Conservation (phyloP, 139 green algal species). For the Spirogloea muscicola region DNA sequence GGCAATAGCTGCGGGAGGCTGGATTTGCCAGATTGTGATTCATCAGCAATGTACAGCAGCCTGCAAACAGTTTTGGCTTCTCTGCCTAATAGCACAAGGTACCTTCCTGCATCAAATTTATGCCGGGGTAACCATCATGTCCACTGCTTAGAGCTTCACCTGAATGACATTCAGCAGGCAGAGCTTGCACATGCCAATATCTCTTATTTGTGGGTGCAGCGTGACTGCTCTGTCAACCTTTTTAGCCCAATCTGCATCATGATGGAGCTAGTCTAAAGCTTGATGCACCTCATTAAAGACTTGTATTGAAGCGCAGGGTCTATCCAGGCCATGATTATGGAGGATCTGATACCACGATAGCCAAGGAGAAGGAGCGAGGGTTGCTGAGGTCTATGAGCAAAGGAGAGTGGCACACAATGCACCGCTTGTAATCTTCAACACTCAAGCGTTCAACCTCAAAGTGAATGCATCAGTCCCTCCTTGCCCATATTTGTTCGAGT, state of each 20-base stretch:
- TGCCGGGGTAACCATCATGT: too few relatives aligned
- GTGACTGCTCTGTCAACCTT: too few relatives aligned
- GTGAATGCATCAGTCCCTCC: too few relatives aligned
- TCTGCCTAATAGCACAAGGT: neutral
- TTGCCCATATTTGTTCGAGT: too few relatives aligned
- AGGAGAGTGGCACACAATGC: neutral
- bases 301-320: constrained; percentile 11
- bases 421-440: too few relatives aligned
- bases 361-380: neutral
- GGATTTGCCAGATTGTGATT: constrained; percentile 40
- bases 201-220: too few relatives aligned
- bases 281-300: neutral
- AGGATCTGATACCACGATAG: constrained; percentile 6
- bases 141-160: too few relatives aligned
- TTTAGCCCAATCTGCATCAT: too few relatives aligned
- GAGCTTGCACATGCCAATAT: too few relatives aligned
- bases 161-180: too few relatives aligned
- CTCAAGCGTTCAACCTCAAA: too few relatives aligned
- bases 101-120: neutral
- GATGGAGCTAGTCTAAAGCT: too few relatives aligned
- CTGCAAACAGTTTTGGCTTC: constrained; percentile 8
- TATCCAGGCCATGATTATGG: constrained; percentile 23
- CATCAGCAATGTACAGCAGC: constrained; percentile 33
- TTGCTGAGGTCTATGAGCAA: constrained; percentile 3
- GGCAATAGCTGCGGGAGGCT: constrained; percentile 38